Base-by-base conservation (phyloP, 73 alveolate genomes). In the Effrenium voratum region DNA sequence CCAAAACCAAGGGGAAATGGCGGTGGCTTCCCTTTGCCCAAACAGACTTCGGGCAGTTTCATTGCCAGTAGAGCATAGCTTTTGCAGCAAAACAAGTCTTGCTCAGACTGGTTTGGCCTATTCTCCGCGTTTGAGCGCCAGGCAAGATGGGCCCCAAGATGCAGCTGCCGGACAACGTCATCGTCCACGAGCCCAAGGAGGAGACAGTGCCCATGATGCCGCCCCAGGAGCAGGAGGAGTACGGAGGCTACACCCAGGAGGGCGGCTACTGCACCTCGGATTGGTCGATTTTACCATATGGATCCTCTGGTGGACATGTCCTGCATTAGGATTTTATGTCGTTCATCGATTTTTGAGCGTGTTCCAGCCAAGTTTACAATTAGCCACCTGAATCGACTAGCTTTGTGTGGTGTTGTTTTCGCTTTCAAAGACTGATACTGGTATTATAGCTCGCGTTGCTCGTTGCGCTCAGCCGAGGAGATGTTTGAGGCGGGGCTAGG, bases 101-200 rank as follows among this genome's bases (percentile, higher is more conserved):
- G n/a, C n/a, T n/a, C n/a, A n/a, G n/a, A n/a, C n/a, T n/a, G n/a
- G n/a, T n/a, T n/a, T n/a, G 19, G 19, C 26, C 63, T 12, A 52
- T 52, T 8, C 19, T 8, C 19, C 19, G 63, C 19, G 3, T 40
- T 19, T 3, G 0, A 15, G 40, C 59, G 16, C 49, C 79, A 60
- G 94, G 94, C 90, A 91, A 91, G 88, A 66, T 68, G 87, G 98
- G 98, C n/a, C 98, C 98, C 38, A 91, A 91, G 98, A 91, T 70
- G 77, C 75, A 72, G 60, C 43, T 91, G 79, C 98, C 98, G 2
- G 98, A 91, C 98, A 91, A 91, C 77, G 84, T 91, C 38, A 50
- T 60, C 10, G 98, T 91, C 46, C 98, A 70, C 5, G 98, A 91
- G 90, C 94, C 94, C 40, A 86, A 86, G 60, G 94, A 86, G 34